phyloP scores from a whole-genome alignment of 352 stramenopile species.

The Elongisporangium prolatum region DNA sequence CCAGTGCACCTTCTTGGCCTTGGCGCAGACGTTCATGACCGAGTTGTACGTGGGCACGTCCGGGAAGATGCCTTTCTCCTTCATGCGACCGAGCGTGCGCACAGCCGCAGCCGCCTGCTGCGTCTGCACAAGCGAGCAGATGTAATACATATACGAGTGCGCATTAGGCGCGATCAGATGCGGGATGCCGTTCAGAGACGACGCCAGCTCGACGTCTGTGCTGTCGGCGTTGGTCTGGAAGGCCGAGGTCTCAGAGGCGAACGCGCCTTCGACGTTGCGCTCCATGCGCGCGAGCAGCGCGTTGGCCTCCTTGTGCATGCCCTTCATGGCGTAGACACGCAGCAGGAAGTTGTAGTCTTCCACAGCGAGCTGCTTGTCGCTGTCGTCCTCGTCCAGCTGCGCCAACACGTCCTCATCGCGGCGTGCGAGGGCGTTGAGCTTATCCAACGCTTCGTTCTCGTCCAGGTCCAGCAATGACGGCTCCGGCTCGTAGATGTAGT shows the following conservation, averaged over 20 bases:
- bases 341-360: slow-evolving; percentile 78
- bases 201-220: slow-evolving; percentile 27
- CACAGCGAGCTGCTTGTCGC: slow-evolving; percentile 36
- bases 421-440: slow-evolving; percentile 63
- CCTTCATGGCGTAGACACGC: slow-evolving; percentile 67
- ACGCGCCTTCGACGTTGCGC: slow-evolving; percentile 33
- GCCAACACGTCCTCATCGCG: slow-evolving; percentile 36
- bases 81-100: slow-evolving; percentile 75
- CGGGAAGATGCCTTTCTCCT: slow-evolving; percentile 57
- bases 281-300: slow-evolving; percentile 73
- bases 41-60: slow-evolving; percentile 64
- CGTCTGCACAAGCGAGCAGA: slow-evolving; percentile 45
- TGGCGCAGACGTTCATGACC: slow-evolving; percentile 82
- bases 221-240: slow-evolving; percentile 13
- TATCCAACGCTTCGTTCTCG: slow-evolving; percentile 49
- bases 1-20: slow-evolving; percentile 55
- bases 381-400: slow-evolving; percentile 24
- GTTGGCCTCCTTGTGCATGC: slow-evolving; percentile 50
- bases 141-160: slow-evolving; percentile 78
- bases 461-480: slow-evolving; percentile 58
- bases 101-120: slow-evolving; percentile 51
- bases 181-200: slow-evolving; percentile 38
- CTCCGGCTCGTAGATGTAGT: slow-evolving; percentile 69
- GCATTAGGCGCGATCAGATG: slow-evolving; percentile 43
- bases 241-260: slow-evolving; percentile 3